Conservation (phyloP, 73 alveolate species). For the Durusdinium trenchii region DNA sequence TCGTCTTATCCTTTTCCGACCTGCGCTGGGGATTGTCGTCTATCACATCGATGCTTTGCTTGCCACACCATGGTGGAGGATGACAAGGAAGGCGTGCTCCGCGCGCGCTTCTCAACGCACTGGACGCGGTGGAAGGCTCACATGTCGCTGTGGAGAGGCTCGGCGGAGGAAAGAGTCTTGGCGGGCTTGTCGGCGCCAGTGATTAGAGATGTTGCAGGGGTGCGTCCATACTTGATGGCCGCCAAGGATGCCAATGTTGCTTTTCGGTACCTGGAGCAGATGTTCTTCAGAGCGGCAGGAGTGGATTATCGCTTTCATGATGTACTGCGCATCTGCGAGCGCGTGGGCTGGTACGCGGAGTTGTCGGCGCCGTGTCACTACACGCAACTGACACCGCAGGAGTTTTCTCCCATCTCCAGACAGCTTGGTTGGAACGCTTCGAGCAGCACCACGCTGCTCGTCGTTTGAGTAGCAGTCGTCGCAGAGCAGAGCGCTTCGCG, state of each 20-base stretch:
- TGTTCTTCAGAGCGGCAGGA: background rate
- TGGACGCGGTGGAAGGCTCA: background rate
- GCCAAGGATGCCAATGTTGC: background rate
- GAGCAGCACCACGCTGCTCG: slow-evolving; percentile 10
- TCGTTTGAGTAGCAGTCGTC: background rate
- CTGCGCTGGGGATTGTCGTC: background rate
- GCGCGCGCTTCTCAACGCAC: background rate
- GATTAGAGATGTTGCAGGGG: background rate
- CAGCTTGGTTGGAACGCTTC: slow-evolving; percentile 8
- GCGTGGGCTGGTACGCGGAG: background rate
- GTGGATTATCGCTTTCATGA: background rate
- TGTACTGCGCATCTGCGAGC: background rate
- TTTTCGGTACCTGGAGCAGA: background rate
- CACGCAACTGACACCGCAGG: slow-evolving; percentile 15
- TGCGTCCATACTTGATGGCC: background rate
- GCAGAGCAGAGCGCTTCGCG: background rate
- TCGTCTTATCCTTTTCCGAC: background rate
- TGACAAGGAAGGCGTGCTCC: no score
- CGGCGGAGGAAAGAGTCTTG: background rate
- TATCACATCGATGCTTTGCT: no score
- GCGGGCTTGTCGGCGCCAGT: background rate
- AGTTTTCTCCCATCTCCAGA: background rate
- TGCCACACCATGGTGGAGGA: background rate
- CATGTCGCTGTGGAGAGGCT: background rate
- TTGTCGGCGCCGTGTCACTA: background rate